A percentile compares a stretch with the other conserved stretches of the same genome.
These are phyloP conservation scores for Venturia carpophila DNA, from an alignment of 2,329 filamentous ascomycete genomes.

Conservation along the genomic window DNA sequence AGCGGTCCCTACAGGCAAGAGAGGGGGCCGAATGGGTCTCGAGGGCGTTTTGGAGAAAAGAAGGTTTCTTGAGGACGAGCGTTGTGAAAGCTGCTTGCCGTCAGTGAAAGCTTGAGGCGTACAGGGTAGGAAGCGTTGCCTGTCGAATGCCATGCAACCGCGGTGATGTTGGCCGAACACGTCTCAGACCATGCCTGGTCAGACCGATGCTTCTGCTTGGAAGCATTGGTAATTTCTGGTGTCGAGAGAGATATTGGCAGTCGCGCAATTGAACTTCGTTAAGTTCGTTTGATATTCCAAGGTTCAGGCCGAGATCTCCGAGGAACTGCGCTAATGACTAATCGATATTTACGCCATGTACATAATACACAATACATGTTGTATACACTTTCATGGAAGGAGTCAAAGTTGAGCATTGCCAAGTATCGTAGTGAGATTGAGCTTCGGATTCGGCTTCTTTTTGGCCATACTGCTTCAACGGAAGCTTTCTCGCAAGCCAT, in stretches of 20 bases:
- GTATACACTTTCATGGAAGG: too few relatives aligned
- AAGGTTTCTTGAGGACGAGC: neutral
- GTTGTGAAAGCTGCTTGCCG: neutral
- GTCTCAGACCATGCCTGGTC: neutral
- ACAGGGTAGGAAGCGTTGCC: neutral
- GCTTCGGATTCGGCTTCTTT: too few relatives aligned
- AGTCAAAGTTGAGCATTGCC: too few relatives aligned
- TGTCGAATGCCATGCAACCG: neutral
- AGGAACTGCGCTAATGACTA: neutral
- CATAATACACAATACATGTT: too few relatives aligned
- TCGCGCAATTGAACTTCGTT: neutral
- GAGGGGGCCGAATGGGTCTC: neutral
- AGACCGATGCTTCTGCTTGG: slow-evolving; percentile 6
- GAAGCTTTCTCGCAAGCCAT: too few relatives aligned
- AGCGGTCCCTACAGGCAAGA: neutral
- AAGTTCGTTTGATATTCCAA: too few relatives aligned
- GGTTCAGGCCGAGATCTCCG: too few relatives aligned
- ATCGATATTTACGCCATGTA: neutral
- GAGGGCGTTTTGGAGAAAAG: neutral
- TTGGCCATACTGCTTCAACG: too few relatives aligned
- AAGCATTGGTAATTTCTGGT: neutral
- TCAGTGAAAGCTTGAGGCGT: neutral
- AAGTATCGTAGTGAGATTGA: too few relatives aligned
- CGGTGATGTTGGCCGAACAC: neutral
- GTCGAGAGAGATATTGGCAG: neutral